Base-by-base conservation (phyloP, 1,139 yeast species). In the Fermentozyma sake region DNA sequence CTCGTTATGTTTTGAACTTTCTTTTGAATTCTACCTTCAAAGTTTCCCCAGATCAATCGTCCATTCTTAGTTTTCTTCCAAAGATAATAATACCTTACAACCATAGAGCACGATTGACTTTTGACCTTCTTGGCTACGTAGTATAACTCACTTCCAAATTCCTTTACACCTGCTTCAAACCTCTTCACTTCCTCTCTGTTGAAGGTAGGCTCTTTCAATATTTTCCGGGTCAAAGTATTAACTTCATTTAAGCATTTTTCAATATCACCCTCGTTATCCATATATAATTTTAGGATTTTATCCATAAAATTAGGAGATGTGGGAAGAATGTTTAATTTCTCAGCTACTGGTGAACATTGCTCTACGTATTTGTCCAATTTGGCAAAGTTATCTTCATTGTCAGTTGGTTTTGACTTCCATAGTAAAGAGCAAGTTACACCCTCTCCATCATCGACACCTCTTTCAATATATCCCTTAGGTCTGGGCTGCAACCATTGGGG, bases 51-150 rank as follows among this genome's bases (percentile, higher is more conserved):
- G 10, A 84, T 82, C 27, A 57, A 48, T 38, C 71, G 75, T 0
- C 97, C 97, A 31, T 68, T 68, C 16, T 71, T 62, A 0, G 96
- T 79, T 52, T 89, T 89, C 53, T 89, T 89, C 97, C 97, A 89
- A 28, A 83, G 59, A 46, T 89, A 89, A 47, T 85, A 89, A 48
- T 71, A 89, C 29, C 96, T 58, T 1, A 89, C 96, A 37, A 87
- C 69, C 77, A 80, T 83, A 0, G 89, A 71, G 29, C 77, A 61
- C 0, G 85, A 64, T 41, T 83, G 93, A 0, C 87, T 68, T 22
- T 70, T 70, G 5, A 89, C 93, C 37, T 68, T 72, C 45, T 77
- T 72, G 40, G 55, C 73, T 1, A 85, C 93, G 2, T 83, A 86
- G 45, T 76, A 77, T 13, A 89, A 55, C 46, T 89, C 96, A 48